Conservation (phyloP, 805 yeast genomes). For the Lachancea lanzarotensis region DNA sequence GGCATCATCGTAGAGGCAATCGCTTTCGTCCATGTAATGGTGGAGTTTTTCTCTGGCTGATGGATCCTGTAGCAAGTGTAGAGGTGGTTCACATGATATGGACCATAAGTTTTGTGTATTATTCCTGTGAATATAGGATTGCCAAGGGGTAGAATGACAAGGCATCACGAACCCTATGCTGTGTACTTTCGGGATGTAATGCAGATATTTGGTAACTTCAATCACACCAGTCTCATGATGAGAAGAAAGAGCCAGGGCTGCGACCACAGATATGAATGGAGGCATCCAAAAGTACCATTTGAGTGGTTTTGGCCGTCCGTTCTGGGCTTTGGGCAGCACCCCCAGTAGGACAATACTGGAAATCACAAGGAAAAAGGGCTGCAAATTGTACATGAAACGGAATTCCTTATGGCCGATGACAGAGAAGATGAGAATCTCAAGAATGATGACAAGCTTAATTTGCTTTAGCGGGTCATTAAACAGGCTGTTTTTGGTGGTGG, state of each 20-base stretch:
- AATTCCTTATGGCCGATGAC: conserved; percentile 79
- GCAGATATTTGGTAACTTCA: conserved; percentile 51
- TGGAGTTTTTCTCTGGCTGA: conserved; percentile 31
- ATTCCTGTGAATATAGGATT: conserved; percentile 65
- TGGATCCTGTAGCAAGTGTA: conserved; percentile 31
- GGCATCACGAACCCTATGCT: conserved; percentile 85
- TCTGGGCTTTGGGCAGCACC: not conserved
- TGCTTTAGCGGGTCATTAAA: conserved; percentile 14
- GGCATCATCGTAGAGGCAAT: conserved; percentile 68
- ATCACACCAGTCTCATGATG: conserved; percentile 84
- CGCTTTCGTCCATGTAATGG: conserved; percentile 79
- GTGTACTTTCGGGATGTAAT: conserved; percentile 35
- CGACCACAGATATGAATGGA: conserved; percentile 17
- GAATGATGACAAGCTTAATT: conserved; percentile 31
- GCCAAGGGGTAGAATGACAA: conserved; percentile 97
- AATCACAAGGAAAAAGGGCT: conserved; percentile 60
- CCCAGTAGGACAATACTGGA: not conserved
- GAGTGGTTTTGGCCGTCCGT: not conserved
- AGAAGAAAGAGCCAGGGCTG: conserved; percentile 44
- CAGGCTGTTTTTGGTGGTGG: not conserved
- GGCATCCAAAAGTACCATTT: conserved; percentile 13
- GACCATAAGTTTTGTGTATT: conserved; percentile 56
- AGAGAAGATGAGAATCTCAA: conserved; percentile 55
- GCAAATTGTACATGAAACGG: conserved; percentile 78
- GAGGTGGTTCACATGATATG: conserved; percentile 89